Base-by-base conservation (phyloP, 1,284 basidiomycete genomes). In the Spongispora temasekensis region DNA sequence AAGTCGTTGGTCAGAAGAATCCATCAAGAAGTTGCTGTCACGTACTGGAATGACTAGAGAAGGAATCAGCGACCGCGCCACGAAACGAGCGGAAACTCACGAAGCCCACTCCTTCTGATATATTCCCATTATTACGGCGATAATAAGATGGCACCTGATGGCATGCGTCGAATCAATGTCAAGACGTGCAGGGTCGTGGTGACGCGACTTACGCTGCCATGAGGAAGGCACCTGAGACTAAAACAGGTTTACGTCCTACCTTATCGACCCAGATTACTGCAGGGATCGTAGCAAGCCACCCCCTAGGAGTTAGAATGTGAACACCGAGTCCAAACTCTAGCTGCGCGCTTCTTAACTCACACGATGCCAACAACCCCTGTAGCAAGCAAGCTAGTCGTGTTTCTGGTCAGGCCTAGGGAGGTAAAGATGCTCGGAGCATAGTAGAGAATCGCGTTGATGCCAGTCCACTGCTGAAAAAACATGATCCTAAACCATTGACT, bases 251-350 rank as follows among this genome's bases (percentile, higher is more conserved):
- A 27, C 90, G 83, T 30, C 90, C 90, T 25, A 87, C 66, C 57
- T 86, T 81, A 71, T 92, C 90, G 31, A 91, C 81, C 81, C 85
- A 91, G 55, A 91, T 79, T 30, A 91, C 84, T 2, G 88, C 85
- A 9, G 89, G 88, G 60, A 91, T 85, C 1, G 89, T 91, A 13
- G 89, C 88, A 61, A 91, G 77, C 72, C 88, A 88, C 85, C 88
- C 88, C 40, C 86, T 88, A 63, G n/a, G 58, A 48, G 12, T 40
- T 19, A 15, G n/a, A 10, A 35, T 31, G 48, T 52, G 25, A 64
- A 53, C 56, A 44, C n/a, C n/a, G n/a, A n/a, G n/a, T n/a, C n/a
- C n/a, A n/a, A n/a, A n/a, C n/a, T n/a, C n/a, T n/a, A n/a, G n/a
- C n/a, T n/a, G n/a, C n/a, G n/a, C n/a, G n/a, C n/a, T n/a, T n/a